These are phyloP conservation scores for Sicyos edulis DNA, from an alignment of 306 rosid species.

Conservation along the genomic window DNA sequence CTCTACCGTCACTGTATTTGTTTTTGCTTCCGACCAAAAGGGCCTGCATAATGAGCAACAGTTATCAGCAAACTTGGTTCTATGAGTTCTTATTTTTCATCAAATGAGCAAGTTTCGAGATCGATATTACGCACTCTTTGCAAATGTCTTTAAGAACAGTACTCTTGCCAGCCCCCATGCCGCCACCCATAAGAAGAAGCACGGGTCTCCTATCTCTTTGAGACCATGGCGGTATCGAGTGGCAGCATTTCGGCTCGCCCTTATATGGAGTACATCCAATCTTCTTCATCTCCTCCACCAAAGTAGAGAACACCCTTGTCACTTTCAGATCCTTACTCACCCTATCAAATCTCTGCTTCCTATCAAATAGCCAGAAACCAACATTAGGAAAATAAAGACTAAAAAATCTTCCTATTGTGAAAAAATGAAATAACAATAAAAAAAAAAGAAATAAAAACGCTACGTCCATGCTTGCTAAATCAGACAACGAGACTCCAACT, in stretches of 20 bases:
- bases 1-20: slow-evolving; percentile 64
- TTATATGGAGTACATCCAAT: slow-evolving; percentile 30
- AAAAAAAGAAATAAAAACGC: too few relatives aligned
- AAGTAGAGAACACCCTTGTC: slow-evolving; percentile 56
- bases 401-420: background rate
- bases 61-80: slow-evolving; percentile 11
- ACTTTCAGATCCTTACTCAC: slow-evolving; percentile 49
- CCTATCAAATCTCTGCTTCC: slow-evolving; percentile 69
- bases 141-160: slow-evolving; percentile 80
- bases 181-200: slow-evolving; percentile 87
- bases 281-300: slow-evolving; percentile 73
- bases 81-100: too few relatives aligned
- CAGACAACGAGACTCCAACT: too few relatives aligned
- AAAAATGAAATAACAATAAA: too few relatives aligned
- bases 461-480: too few relatives aligned
- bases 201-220: slow-evolving; percentile 70
- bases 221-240: slow-evolving; percentile 43
- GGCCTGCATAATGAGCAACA: slow-evolving; percentile 36
- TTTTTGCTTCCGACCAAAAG: slow-evolving; percentile 59
- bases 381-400: background rate
- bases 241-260: slow-evolving; percentile 36
- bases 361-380: slow-evolving; percentile 10
- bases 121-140: slow-evolving; percentile 38
- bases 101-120: background rate
- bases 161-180: slow-evolving; percentile 98